Conservation (phyloP, 345 rosid species). For the Pistacia atlantica region DNA sequence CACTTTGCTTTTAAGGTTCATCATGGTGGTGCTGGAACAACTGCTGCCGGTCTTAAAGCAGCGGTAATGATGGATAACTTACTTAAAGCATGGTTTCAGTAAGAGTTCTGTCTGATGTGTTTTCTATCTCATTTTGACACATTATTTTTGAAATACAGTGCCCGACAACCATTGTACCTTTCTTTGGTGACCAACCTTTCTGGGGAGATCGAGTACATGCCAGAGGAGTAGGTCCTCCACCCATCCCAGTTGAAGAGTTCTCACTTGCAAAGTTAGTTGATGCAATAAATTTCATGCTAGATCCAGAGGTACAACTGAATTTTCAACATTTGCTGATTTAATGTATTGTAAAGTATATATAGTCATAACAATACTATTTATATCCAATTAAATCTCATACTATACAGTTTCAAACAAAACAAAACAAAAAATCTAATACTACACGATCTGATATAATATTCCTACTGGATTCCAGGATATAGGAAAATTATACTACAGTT, state of each 20-base stretch:
- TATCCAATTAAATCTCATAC: too few species aligned
- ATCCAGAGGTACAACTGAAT: constrained; percentile 46
- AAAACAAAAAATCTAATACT: too few species aligned
- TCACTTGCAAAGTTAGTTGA: constrained; percentile 72
- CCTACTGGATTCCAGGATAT: not conserved
- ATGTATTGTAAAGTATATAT: too few species aligned
- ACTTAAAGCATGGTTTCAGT: not conserved
- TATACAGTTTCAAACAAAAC: too few species aligned
- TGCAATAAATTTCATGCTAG: constrained; percentile 74
- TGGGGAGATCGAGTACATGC: constrained; percentile 96
- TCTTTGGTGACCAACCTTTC: constrained; percentile 97
- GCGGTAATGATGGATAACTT: constrained; percentile 47
- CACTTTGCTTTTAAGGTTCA: constrained; percentile 68
- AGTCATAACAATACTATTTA: too few species aligned
- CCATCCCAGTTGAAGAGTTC: constrained; percentile 91
- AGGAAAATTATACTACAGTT: not conserved
- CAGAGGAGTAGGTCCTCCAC: constrained; percentile 90
- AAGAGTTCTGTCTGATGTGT: not conserved
- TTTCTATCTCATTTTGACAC: not conserved
- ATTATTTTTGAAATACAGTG: constrained; percentile 51
- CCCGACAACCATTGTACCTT: constrained; percentile 94
- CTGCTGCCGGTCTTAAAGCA: constrained; percentile 98
- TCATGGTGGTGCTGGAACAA: constrained; percentile 99
- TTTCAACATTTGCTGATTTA: constrained; percentile 8
- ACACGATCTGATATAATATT: too few species aligned